Evolutionary conservation across 257 asterid genomes (phyloP).

Genomic region (Solanum sitiens): DNA sequence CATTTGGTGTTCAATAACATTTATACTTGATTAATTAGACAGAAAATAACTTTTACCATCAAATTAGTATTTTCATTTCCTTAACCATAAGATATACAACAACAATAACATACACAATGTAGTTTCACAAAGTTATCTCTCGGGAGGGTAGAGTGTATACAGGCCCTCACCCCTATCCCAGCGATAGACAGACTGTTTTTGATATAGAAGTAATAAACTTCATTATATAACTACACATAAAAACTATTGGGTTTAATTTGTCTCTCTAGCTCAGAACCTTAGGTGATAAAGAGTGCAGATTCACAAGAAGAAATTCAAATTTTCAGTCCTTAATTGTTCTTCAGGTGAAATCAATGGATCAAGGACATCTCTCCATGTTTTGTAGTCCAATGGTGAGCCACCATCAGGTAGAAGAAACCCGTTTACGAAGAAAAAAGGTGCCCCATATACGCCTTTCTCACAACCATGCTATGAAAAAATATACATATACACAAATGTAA

Average conservation of each 20-base stretch:
- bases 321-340: background rate
- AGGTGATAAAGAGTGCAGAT: background rate
- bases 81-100: background rate
- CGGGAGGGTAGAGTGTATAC: background rate
- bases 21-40: background rate
- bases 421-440: conserved; percentile 80
- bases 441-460: conserved; percentile 71
- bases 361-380: conserved; percentile 45
- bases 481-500: background rate
- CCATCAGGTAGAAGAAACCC: conserved; percentile 80
- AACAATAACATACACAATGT: background rate
- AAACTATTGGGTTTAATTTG: background rate
- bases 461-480: conserved; percentile 59
- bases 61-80: background rate
- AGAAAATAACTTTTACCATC: background rate
- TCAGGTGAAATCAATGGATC: conserved; percentile 32
- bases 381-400: conserved; percentile 40
- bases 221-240: background rate
- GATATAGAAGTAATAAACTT: background rate
- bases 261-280: background rate
- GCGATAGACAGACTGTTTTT: background rate
- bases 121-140: background rate
- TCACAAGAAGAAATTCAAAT: background rate
- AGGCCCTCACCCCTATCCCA: background rate
- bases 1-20: background rate